Conservation (phyloP, 2,329 filamentous ascomycete genomes). For the Pseudogymnoascus sp. region DNA sequence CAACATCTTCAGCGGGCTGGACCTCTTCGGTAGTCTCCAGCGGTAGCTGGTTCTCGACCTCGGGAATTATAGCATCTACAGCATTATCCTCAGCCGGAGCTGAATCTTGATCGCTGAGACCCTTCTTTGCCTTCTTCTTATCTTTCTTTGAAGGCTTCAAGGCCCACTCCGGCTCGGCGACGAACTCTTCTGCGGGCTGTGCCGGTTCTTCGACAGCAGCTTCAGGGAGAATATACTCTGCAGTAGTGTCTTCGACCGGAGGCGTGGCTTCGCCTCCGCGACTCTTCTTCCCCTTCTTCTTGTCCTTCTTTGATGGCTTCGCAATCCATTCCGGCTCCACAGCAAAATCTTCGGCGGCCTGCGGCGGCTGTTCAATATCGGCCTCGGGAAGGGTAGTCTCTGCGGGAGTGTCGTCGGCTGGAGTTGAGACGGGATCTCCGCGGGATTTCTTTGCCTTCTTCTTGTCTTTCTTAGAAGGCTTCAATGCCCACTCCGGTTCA, state of each 20-base stretch:
- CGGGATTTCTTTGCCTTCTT: slow-evolving; percentile 8
- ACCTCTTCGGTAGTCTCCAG: neutral
- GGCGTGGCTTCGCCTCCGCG: neutral
- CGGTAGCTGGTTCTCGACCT: neutral
- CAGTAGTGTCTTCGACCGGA: neutral
- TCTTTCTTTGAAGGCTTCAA: slow-evolving; percentile 13
- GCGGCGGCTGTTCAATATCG: neutral
- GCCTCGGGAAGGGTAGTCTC: neutral
- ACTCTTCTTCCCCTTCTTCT: slow-evolving; percentile 32
- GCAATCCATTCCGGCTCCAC: neutral
- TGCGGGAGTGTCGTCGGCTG: neutral
- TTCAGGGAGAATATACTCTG: neutral
- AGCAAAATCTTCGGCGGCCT: neutral
- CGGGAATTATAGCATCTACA: neutral
- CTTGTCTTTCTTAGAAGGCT: slow-evolving; percentile 10
- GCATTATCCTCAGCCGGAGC: neutral
- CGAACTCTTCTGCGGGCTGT: neutral
- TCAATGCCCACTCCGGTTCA: neutral
- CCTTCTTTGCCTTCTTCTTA: slow-evolving; percentile 30
- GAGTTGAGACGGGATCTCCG: neutral
- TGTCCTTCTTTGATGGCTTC: slow-evolving; percentile 30
- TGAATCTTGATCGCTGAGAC: neutral
- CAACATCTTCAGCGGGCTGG: neutral
- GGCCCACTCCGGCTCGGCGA: neutral
- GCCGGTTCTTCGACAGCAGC: neutral